A percentile compares a stretch with the other conserved stretches of the same genome.
These are phyloP conservation scores for Lachancea waltii DNA, from an alignment of 805 yeast species.

Conservation along the genomic window DNA sequence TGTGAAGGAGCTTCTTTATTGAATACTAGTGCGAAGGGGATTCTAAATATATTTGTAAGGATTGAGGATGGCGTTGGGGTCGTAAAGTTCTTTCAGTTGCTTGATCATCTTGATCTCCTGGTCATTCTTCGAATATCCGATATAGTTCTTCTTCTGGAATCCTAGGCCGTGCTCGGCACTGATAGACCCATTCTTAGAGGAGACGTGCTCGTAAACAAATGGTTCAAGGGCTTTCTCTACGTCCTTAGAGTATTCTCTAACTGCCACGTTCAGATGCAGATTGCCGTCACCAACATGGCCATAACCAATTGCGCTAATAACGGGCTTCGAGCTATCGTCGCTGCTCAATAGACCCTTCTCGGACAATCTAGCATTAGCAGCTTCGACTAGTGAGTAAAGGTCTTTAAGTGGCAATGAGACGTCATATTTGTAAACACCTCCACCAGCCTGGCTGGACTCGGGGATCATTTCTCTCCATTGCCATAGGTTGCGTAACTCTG, in stretches of 20 bases:
- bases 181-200: constrained; percentile 67
- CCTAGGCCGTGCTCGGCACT: constrained; percentile 98
- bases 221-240: constrained; percentile 86
- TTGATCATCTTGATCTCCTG: constrained; percentile 69
- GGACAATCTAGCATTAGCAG: constrained; percentile 54
- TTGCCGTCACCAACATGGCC: constrained; percentile 99
- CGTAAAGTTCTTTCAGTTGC: constrained; percentile 71
- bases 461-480: constrained; percentile 92
- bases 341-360: constrained; percentile 56
- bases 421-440: constrained; percentile 97
- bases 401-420: constrained; percentile 83
- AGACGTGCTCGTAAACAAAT: constrained; percentile 87
- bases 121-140: constrained; percentile 75
- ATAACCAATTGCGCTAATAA: constrained; percentile 84
- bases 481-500: constrained; percentile 82
- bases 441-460: constrained; percentile 76
- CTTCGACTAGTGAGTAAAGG: constrained; percentile 77
- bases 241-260: constrained; percentile 69
- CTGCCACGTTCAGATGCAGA: constrained; percentile 87
- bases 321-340: constrained; percentile 57
- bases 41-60: constrained; percentile 81
- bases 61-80: constrained; percentile 87
- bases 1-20: no score
- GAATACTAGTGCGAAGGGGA: constrained; percentile 32
- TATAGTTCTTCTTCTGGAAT: constrained; percentile 88